A percentile compares a stretch with the other conserved stretches of the same genome.
These are phyloP conservation scores for Cladorrhinum samala DNA, from an alignment of 495 filamentous ascomycete species.

Conservation along the genomic window DNA sequence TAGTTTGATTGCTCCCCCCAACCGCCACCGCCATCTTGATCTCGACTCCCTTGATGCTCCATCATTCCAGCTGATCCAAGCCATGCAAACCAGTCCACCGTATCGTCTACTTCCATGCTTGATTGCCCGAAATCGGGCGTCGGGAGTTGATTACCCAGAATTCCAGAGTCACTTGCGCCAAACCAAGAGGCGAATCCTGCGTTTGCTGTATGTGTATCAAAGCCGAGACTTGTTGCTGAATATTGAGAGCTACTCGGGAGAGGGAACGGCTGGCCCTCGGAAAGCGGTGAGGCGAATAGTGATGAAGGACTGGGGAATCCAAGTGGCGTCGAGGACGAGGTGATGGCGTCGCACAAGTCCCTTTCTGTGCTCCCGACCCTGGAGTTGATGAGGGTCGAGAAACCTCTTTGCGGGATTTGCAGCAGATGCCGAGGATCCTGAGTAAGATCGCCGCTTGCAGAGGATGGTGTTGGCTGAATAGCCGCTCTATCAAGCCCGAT, in stretches of 20 bases:
- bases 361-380: neutral
- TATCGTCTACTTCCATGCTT: neutral
- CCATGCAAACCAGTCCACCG: neutral
- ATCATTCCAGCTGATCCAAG: neutral
- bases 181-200: neutral
- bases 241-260: neutral
- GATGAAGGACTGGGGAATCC: neutral
- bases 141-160: no score
- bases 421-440: no score
- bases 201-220: neutral
- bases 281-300: neutral
- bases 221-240: neutral
- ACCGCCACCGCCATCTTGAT: no score
- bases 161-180: neutral
- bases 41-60: neutral
- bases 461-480: no score
- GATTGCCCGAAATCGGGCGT: no score
- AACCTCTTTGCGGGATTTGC: no score
- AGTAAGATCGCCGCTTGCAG: no score
- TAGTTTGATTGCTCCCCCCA: neutral
- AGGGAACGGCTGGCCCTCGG: no score
- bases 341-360: neutral
- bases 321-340: neutral
- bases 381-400: no score
- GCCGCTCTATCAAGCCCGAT: neutral